Evolutionary conservation across 2,329 filamentous ascomycete species (phyloP).

Genomic region (Scorias spongiosa): DNA sequence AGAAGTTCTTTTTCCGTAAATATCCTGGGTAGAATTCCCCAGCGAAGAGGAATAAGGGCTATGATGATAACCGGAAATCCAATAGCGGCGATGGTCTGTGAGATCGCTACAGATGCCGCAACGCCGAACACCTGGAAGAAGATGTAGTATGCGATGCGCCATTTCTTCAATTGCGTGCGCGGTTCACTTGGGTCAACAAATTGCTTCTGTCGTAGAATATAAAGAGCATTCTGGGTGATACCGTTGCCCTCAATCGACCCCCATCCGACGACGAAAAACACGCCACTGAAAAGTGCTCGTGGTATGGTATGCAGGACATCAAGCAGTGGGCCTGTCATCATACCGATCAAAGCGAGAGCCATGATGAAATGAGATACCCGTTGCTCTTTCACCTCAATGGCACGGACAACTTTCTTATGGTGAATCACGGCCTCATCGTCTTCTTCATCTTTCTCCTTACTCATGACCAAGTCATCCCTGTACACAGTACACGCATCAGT

Average conservation of each 20-base stretch:
- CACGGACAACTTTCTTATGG: slow-evolving; percentile 28
- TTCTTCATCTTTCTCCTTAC: slow-evolving; percentile 29
- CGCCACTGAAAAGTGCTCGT: slow-evolving; percentile 37
- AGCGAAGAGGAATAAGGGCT: slow-evolving; percentile 39
- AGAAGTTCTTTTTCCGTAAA: slow-evolving; percentile 34
- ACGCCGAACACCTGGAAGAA: slow-evolving; percentile 37
- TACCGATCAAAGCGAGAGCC: slow-evolving; percentile 38
- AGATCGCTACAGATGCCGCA: slow-evolving; percentile 40
- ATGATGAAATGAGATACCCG: slow-evolving; percentile 41
- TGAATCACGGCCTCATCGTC: slow-evolving; percentile 25
- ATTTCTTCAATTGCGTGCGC: slow-evolving; percentile 27
- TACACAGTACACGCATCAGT: slow-evolving; percentile 35
- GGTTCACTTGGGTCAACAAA: slow-evolving; percentile 36
- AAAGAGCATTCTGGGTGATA: slow-evolving; percentile 37
- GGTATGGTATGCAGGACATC: slow-evolving; percentile 40
- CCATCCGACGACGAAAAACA: slow-evolving; percentile 44
- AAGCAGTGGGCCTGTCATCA: slow-evolving; percentile 41
- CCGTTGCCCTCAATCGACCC: slow-evolving; percentile 37
- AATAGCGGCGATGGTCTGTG: slow-evolving; percentile 44
- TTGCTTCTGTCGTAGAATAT: slow-evolving; percentile 30
- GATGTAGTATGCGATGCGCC: slow-evolving; percentile 36
- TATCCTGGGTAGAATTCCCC: slow-evolving; percentile 34
- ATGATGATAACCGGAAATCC: slow-evolving; percentile 45
- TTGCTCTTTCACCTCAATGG: slow-evolving; percentile 39
- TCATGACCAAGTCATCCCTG: slow-evolving; percentile 26